Conservation (phyloP, 352 stramenopile species). For the Phytophthora multivora region DNA sequence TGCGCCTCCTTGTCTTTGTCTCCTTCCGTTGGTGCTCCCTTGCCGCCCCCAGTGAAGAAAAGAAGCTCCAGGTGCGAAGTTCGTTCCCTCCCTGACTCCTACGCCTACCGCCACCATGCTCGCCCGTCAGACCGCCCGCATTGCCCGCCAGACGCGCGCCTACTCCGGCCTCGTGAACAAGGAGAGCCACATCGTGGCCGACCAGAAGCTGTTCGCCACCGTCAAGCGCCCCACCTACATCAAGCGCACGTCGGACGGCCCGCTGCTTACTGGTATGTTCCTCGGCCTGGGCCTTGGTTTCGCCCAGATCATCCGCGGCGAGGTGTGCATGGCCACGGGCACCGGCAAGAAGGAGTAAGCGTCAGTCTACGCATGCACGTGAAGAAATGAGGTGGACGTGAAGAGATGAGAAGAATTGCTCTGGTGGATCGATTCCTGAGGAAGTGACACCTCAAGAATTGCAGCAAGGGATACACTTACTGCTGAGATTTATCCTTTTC, state of each 20-base stretch:
- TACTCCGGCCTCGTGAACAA: constrained; percentile 75
- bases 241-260: constrained; percentile 65
- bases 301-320: constrained; percentile 62
- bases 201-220: constrained; percentile 74
- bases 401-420: not conserved
- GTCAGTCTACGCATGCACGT: not conserved
- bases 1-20: constrained; percentile 18
- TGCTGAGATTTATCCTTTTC: too few relatives aligned
- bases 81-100: constrained; percentile 16
- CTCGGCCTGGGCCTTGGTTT: constrained; percentile 57
- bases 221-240: constrained; percentile 68
- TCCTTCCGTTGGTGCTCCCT: constrained; percentile 17
- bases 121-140: constrained; percentile 46
- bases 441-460: too few relatives aligned
- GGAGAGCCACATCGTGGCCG: constrained; percentile 55
- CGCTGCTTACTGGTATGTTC: constrained; percentile 45
- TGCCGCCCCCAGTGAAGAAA: constrained; percentile 31
- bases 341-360: constrained; percentile 74
- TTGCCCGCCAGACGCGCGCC: constrained; percentile 45
- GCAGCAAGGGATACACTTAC: too few relatives aligned
- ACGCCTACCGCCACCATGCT: constrained; percentile 42
- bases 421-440: too few relatives aligned
- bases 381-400: not conserved
- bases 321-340: constrained; percentile 74
- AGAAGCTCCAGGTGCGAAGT: constrained; percentile 26